Evolutionary conservation across 352 stramenopile species (phyloP).

Genomic region (Globisporangium yorkense): DNA sequence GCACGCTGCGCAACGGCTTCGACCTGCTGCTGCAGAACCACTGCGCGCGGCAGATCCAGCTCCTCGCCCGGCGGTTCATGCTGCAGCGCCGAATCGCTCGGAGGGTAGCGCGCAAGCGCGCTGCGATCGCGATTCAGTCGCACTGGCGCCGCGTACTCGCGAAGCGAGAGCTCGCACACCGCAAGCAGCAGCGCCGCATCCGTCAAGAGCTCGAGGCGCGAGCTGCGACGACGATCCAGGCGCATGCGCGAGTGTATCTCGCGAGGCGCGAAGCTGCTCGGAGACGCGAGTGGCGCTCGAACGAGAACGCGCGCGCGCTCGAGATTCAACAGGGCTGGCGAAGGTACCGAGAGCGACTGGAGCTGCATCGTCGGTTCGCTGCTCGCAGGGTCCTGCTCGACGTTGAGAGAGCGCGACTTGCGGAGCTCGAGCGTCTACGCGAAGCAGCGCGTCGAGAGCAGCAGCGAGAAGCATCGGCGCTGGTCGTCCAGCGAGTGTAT

Average conservation of each 20-base stretch:
- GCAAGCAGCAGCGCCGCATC: slow-evolving; percentile 2
- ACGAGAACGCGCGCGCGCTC: slow-evolving; percentile 7
- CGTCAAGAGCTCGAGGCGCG: slow-evolving; percentile 14
- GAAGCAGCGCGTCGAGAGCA: slow-evolving; percentile 10
- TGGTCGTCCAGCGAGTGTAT: slow-evolving; percentile 34
- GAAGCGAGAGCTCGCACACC: slow-evolving; percentile 13
- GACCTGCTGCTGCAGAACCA: slow-evolving; percentile 44
- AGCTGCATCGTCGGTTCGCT: slow-evolving; percentile 20
- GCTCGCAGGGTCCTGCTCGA: slow-evolving; percentile 22
- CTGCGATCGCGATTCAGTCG: slow-evolving; percentile 29
- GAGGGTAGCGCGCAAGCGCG: slow-evolving; percentile 16
- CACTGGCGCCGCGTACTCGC: slow-evolving; percentile 26
- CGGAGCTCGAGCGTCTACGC: slow-evolving; percentile 18
- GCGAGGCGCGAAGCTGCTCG: slow-evolving; percentile 12
- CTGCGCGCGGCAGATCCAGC: slow-evolving; percentile 40
- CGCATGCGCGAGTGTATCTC: slow-evolving; percentile 17
- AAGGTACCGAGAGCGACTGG: slow-evolving; percentile 10
- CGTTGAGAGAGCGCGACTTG: slow-evolving; percentile 18
- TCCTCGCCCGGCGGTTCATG: slow-evolving; percentile 36
- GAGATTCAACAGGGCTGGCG: slow-evolving; percentile 24
- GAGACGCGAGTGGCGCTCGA: slow-evolving; percentile 15
- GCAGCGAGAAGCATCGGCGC: slow-evolving; percentile 12
- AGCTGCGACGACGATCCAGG: slow-evolving; percentile 26
- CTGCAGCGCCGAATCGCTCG: slow-evolving; percentile 22
- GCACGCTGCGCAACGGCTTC: slow-evolving; percentile 45